Conservation (phyloP, 306 rosid genomes). For the Potentilla sterilis region DNA sequence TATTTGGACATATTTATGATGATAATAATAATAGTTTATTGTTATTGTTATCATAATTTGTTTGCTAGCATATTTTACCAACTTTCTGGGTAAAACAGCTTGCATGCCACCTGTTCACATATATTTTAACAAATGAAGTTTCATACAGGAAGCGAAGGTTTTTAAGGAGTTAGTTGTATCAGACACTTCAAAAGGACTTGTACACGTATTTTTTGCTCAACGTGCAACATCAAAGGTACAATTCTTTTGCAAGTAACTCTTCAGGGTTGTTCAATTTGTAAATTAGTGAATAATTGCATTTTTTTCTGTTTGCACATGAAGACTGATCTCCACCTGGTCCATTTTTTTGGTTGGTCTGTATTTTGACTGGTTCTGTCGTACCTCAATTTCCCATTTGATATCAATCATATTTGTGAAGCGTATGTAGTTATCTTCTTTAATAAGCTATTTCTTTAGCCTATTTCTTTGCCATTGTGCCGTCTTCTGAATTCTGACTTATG, state of each 20-base stretch:
- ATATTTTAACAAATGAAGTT: slow-evolving; percentile 27
- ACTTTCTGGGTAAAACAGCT: slow-evolving; percentile 16
- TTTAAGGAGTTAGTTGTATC: slow-evolving; percentile 64
- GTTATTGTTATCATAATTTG: slow-evolving; percentile 20
- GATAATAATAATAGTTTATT: background rate
- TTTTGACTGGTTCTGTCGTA: background rate
- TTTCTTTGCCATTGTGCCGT: slow-evolving; percentile 19
- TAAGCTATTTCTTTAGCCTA: slow-evolving; percentile 3
- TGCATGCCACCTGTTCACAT: slow-evolving; percentile 15
- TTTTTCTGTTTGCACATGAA: background rate
- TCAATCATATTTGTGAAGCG: background rate
- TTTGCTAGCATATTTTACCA: slow-evolving; percentile 2
- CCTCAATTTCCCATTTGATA: background rate
- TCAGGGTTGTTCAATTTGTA: background rate
- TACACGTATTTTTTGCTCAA: slow-evolving; percentile 86
- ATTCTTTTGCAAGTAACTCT: slow-evolving; percentile 22
- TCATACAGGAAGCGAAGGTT: slow-evolving; percentile 73
- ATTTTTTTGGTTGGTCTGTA: background rate
- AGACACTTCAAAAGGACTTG: slow-evolving; percentile 80
- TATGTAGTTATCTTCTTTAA: background rate
- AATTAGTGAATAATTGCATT: background rate
- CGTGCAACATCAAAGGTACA: slow-evolving; percentile 82
- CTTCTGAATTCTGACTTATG: slow-evolving; percentile 21
- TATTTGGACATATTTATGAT: background rate
- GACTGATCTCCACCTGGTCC: background rate